These are phyloP conservation scores for Colletotrichum nymphaeae DNA, from an alignment of 2,329 filamentous ascomycete species.

Conservation along the genomic window DNA sequence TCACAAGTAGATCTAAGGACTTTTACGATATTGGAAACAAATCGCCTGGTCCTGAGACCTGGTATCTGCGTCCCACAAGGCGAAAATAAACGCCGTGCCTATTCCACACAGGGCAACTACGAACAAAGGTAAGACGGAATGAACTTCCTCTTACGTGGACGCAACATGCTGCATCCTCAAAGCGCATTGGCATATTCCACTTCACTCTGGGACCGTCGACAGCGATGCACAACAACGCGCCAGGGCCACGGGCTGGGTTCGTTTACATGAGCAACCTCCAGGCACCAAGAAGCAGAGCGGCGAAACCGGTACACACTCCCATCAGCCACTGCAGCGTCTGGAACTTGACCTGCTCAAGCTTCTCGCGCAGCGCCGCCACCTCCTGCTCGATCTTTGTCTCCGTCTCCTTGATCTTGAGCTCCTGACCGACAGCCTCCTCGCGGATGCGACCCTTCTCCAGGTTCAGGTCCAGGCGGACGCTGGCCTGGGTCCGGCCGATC, in stretches of 20 bases:
- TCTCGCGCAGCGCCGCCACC: constrained; percentile 88
- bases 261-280: constrained; percentile 75
- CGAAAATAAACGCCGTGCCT: background rate
- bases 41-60: background rate
- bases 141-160: background rate
- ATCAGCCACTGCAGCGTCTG: constrained; percentile 98
- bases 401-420: constrained; percentile 98
- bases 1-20: too few species aligned
- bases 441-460: constrained; percentile 96
- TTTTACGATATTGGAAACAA: background rate
- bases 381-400: constrained; percentile 99
- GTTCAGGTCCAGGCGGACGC: constrained; percentile 91
- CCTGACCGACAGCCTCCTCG: constrained; percentile 95
- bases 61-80: background rate
- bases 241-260: too few species aligned
- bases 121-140: background rate
- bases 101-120: background rate
- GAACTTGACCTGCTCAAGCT: constrained; percentile 97
- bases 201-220: background rate
- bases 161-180: background rate
- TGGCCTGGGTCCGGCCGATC: constrained; percentile 93
- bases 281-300: constrained; percentile 74
- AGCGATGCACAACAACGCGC: background rate
- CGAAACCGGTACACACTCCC: constrained; percentile 79
- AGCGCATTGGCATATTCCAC: background rate